Base-by-base conservation (phyloP, 179 eudicot genomes). In the Drosera spatulata region DNA sequence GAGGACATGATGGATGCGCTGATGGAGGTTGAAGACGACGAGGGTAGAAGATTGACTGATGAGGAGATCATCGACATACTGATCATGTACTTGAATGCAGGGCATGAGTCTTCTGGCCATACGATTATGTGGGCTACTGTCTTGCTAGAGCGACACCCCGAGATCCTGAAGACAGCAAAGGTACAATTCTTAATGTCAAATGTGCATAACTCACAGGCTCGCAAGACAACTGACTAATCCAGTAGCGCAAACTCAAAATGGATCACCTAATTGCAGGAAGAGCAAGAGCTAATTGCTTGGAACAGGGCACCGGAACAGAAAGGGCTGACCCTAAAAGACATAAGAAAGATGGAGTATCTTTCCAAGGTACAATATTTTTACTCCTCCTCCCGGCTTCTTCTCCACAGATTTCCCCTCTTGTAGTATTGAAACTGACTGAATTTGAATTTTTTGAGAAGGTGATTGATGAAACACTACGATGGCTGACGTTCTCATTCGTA, bases 51-150 rank as follows among this genome's bases (percentile, higher is more conserved):
- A 62, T 74, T 91, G 40, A 74, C 60, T 9, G 96, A 91, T 53
- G 91, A 88, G 56, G 94, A 91, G 64, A 88, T 88, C 47, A 88
- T 85, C 4, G 97, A 91, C 69, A 33, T 84, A 6, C 63, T 91
- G 49, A 67, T 88, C n/a, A 88, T 88, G 94, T 91, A 91, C 71
- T 68, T 91, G 50, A 81, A 88, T 68, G 97, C 97, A 6, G 96
- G 97, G 33, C 97, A 88, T 71, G 97, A 91, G 68, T 91, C 96
- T 40, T 91, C 97, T 2, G 96, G 88, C 61, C 97, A 91, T 54
- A 75, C 33, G 33, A 22, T 22, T 22, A 22, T 22, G 33, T 22
- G 33, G 33, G 33, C 33, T 22, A 22, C 33, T 33, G 56, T 85
- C 50, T 73, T 83, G 37, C 63, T 91, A 47, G 88, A 85, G 66